Conservation (phyloP, 139 green algal species). For the Astrephomene gubernaculifera region DNA sequence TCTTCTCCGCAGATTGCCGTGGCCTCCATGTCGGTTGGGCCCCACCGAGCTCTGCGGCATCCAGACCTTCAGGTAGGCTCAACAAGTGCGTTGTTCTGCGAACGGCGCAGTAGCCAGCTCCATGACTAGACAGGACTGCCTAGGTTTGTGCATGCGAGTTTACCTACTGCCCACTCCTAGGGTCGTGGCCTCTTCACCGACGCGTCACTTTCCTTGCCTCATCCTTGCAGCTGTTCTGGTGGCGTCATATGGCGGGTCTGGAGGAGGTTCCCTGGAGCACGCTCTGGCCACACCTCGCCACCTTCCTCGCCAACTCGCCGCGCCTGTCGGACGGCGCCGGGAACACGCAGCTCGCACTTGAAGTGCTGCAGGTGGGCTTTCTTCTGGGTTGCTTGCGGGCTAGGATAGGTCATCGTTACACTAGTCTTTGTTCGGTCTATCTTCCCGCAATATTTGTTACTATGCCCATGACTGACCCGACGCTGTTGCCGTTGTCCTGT, state of each 20-base stretch:
- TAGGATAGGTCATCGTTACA: too few relatives aligned
- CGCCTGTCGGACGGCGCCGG: conserved; percentile 10
- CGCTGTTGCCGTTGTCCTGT: not conserved
- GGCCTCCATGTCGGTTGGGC: conserved; percentile 10
- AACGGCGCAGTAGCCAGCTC: too few relatives aligned
- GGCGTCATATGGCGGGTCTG: conserved; percentile 17
- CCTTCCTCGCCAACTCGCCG: conserved; percentile 26
- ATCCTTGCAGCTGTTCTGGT: conserved; percentile 42
- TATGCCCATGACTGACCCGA: too few relatives aligned
- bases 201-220: too few relatives aligned
- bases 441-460: too few relatives aligned
- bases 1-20: conserved; percentile 1
- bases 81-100: too few relatives aligned
- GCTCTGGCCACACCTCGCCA: conserved; percentile 27
- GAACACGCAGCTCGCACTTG: not conserved
- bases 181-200: too few relatives aligned
- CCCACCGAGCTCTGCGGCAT: conserved; percentile 26
- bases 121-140: too few relatives aligned
- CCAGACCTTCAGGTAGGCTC: conserved; percentile 32
- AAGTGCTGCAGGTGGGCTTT: conserved; percentile 13
- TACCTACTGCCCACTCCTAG: too few relatives aligned
- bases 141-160: too few relatives aligned
- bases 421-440: too few relatives aligned
- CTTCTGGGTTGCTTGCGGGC: too few relatives aligned
- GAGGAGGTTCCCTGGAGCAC: conserved; percentile 43